Base-by-base conservation (phyloP, 495 filamentous ascomycete species). In the Xylaria nigripes region DNA sequence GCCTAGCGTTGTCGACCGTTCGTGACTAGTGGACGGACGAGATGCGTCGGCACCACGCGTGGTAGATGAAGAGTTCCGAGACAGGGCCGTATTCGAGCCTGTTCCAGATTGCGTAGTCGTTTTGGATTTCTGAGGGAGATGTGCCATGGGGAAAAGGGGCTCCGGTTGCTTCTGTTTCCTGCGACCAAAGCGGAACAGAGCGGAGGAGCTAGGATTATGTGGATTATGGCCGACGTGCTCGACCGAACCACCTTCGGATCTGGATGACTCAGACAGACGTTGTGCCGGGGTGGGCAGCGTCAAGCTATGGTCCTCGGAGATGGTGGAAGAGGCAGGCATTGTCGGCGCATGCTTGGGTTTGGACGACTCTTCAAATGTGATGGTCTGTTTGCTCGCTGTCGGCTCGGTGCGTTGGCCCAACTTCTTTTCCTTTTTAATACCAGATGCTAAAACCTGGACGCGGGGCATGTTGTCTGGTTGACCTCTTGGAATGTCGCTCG, bases 231-330 rank as follows among this genome's bases (percentile, higher is more conserved):
- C 82, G 4, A 80, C 74, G 40, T 82, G 85, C 29, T 95, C 90
- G n/a, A 78, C 83, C 10, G 84, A 83, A 68, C 90, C 94, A 24
- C 82, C 85, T 64, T 96, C 90, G 18, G 92, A 96, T 48, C 89
- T 83, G 21, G 90, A 95, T 0, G 93, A 96, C 56, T 96, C 93
- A 3, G 93, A 96, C 22, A 89, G 75, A 38, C 93, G 77, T 48
- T 81, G 79, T 42, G 85, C 76, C 2, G 84, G 82, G 13, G 87
- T 76, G 4, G 86, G 79, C 44, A 95, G 61, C 34, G 83, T 70
- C 41, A 86, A 78, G 66, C 75, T 76, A 4, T 79, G 78, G 49
- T 90, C 86, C 54, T 86, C 85, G 47, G 75, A 73, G 46, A 83
- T 85, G 9, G 82, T 75, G 44, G 84, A 77, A 55, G 84, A 78